These are phyloP conservation scores for Aeschynomene evenia DNA, from an alignment of 306 rosid genomes.

Conservation along the genomic window DNA sequence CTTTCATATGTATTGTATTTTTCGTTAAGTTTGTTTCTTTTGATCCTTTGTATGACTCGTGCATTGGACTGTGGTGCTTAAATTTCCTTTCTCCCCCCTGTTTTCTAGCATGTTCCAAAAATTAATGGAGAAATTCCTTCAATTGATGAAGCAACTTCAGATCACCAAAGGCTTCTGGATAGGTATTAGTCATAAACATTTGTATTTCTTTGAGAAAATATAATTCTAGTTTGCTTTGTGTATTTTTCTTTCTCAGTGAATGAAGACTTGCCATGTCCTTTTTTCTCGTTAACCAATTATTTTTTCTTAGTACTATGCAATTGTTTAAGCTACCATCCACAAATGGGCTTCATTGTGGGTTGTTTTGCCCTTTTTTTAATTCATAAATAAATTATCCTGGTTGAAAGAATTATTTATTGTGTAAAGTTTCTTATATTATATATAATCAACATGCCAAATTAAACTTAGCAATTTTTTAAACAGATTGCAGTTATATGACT, in stretches of 20 bases:
- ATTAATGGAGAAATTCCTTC: conserved; percentile 93
- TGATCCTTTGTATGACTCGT: background rate
- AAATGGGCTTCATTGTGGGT: background rate
- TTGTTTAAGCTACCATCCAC: background rate
- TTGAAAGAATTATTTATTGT: conserved; percentile 3
- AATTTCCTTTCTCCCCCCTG: conserved; percentile 2
- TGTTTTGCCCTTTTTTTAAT: background rate
- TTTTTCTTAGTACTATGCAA: background rate
- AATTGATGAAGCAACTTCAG: conserved; percentile 74
- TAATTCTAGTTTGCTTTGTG: conserved; percentile 1
- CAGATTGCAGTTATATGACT: conserved; percentile 64
- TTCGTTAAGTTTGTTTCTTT: conserved; percentile 18
- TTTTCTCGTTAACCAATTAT: background rate
- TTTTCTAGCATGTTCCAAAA: conserved; percentile 76
- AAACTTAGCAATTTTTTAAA: background rate
- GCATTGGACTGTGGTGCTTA: conserved; percentile 8
- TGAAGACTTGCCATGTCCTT: conserved; percentile 1
- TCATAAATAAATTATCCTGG: background rate
- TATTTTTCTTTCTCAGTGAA: conserved; percentile 5
- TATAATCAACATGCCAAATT: conserved; percentile 1
- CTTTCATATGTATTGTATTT: background rate
- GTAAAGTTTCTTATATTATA: background rate
- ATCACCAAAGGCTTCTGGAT: conserved; percentile 78
- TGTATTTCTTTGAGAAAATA: conserved; percentile 21
- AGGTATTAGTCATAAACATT: conserved; percentile 46